These are phyloP conservation scores for Persicaria tinctoria DNA, from an alignment of 148 eudicot species.

Conservation along the genomic window DNA sequence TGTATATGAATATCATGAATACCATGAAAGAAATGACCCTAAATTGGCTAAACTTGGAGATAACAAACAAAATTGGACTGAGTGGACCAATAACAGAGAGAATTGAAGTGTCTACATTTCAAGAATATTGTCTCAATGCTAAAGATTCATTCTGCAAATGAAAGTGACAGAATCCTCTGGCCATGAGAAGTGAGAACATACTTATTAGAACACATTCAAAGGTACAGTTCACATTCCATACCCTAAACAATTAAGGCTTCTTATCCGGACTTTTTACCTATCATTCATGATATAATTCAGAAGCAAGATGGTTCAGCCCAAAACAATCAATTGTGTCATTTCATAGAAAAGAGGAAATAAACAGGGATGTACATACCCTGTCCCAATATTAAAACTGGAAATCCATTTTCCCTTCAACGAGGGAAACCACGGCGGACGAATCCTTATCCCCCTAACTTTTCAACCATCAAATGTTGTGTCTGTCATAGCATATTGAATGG, in stretches of 20 bases:
- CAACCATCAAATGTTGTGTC: too few species aligned
- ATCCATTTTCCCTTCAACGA: too few species aligned
- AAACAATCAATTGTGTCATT: background rate
- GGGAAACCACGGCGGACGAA: too few species aligned
- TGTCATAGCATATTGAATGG: too few species aligned
- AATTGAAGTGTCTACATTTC: background rate
- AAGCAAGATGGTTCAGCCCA: background rate
- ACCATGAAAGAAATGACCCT: background rate
- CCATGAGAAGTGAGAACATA: background rate
- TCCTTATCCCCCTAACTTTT: too few species aligned
- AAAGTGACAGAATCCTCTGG: background rate
- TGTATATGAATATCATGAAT: background rate
- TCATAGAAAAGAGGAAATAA: too few species aligned
- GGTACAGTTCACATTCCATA: background rate
- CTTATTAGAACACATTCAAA: background rate
- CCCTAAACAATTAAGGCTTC: background rate
- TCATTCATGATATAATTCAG: background rate
- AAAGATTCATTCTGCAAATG: background rate
- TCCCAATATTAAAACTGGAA: too few species aligned
- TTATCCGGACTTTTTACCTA: background rate
- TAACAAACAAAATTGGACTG: background rate
- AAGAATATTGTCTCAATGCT: background rate
- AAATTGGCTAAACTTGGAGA: background rate
- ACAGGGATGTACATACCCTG: too few species aligned
- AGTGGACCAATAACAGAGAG: background rate